These are phyloP conservation scores for Papiliotrema fonsecae DNA, from an alignment of 1,284 basidiomycete genomes.

Conservation along the genomic window DNA sequence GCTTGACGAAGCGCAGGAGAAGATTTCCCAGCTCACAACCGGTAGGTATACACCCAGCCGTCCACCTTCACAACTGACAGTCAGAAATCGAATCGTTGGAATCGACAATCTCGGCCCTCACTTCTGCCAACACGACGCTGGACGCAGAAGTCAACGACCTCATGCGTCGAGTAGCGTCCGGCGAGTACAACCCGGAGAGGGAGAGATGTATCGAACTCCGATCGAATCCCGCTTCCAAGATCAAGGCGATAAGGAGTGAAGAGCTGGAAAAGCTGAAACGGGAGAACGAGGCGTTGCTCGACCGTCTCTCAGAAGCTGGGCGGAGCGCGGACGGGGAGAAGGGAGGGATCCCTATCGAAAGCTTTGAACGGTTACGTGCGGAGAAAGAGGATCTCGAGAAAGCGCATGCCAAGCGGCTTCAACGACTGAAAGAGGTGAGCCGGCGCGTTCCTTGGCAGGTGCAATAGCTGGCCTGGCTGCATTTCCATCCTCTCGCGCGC, in stretches of 20 bases:
- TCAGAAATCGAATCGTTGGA: slow-evolving; percentile 31
- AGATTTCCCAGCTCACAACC: slow-evolving; percentile 18
- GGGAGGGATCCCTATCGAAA: slow-evolving; percentile 49
- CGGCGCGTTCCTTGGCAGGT: not conserved
- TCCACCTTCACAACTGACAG: slow-evolving; percentile 7
- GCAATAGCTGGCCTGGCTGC: not conserved
- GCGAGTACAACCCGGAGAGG: slow-evolving; percentile 52
- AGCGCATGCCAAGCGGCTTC: slow-evolving; percentile 52
- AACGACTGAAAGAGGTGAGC: slow-evolving; percentile 51
- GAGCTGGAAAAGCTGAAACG: slow-evolving; percentile 50
- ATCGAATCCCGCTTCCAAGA: slow-evolving; percentile 50
- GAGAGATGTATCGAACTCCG: slow-evolving; percentile 51
- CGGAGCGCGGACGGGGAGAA: slow-evolving; percentile 5
- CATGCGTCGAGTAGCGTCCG: slow-evolving; percentile 49
- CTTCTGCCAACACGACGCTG: slow-evolving; percentile 47
- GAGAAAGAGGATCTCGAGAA: slow-evolving; percentile 48
- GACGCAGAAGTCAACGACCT: slow-evolving; percentile 50
- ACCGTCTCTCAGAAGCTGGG: slow-evolving; percentile 10
- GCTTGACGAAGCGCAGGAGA: slow-evolving; percentile 22
- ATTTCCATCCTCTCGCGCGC: not conserved
- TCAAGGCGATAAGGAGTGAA: slow-evolving; percentile 50
- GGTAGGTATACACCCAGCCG: slow-evolving; percentile 15
- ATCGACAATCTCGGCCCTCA: slow-evolving; percentile 35
- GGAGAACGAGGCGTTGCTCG: slow-evolving; percentile 52
- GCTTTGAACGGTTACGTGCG: slow-evolving; percentile 46